Conservation (phyloP, 176 grass and related monocot genomes). For the Triticum turgidum region DNA sequence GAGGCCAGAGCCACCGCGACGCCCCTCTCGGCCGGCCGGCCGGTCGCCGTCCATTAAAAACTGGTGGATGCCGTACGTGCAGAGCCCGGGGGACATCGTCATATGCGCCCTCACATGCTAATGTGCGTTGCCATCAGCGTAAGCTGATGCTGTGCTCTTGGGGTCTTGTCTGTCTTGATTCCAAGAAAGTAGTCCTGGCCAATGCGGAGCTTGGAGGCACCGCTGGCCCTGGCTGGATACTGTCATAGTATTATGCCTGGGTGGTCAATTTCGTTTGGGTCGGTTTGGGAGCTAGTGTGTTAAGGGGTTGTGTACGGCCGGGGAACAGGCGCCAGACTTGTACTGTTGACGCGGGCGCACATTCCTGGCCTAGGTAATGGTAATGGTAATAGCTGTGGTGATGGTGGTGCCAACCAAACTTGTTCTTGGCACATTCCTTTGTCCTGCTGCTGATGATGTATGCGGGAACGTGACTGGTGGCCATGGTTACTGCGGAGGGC, state of each 20-base stretch:
- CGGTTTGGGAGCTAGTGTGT: neutral
- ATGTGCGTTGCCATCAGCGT: neutral
- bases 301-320: neutral
- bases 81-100: slow-evolving; percentile 16
- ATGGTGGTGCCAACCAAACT: neutral
- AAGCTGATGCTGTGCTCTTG: neutral
- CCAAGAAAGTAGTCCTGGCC: neutral
- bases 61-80: neutral
- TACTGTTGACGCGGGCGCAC: neutral
- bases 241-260: neutral
- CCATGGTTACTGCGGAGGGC: neutral
- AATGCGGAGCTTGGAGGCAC: neutral
- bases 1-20: neutral
- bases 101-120: slow-evolving; percentile 42
- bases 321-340: neutral
- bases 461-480: neutral
- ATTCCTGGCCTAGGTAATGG: neutral
- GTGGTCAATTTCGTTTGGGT: neutral
- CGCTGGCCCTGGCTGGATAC: neutral
- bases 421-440: neutral
- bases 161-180: neutral
- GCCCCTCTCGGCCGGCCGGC: too few relatives aligned
- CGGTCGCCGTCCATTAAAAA: slow-evolving; percentile 26
- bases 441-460: neutral
- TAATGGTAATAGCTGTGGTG: too few relatives aligned